A percentile compares a stretch with the other conserved stretches of the same genome.
phyloP scores from a whole-genome alignment of 2,329 filamentous ascomycete genomes.

The Paramyrothecium sp. region DNA sequence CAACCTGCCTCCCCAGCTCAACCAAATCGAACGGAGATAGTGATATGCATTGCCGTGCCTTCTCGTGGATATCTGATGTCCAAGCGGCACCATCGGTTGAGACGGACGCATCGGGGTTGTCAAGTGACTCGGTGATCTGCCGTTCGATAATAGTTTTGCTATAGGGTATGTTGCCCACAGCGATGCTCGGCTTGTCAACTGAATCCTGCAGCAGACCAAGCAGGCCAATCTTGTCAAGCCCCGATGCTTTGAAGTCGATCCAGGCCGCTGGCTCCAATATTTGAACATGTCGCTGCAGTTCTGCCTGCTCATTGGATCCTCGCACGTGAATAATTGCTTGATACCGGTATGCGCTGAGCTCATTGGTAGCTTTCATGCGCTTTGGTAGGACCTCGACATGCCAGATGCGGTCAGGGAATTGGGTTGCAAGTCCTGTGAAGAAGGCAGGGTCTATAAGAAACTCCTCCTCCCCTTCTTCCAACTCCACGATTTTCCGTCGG shows the following conservation, averaged over 20 bases:
- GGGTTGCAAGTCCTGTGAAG: constrained; percentile 12
- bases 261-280: not conserved
- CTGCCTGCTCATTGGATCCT: not conserved
- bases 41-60: constrained; percentile 2
- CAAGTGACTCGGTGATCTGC: constrained; percentile 12
- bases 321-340: constrained; percentile 13
- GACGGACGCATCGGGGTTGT: not conserved
- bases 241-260: constrained; percentile 8
- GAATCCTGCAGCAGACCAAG: constrained; percentile 3
- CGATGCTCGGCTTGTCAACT: not conserved
- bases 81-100: constrained; percentile 1
- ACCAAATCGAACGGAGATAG: constrained; percentile 13
- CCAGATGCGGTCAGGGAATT: constrained; percentile 7
- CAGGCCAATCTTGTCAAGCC: constrained; percentile 4
- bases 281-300: not conserved
- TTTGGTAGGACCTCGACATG: constrained; percentile 20
- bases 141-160: constrained; percentile 26
- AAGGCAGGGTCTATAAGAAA: constrained; percentile 19
- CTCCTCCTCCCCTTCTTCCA: constrained; percentile 14
- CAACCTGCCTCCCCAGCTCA: constrained; percentile 23
- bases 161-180: constrained; percentile 17
- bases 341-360: constrained; percentile 18
- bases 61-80: constrained; percentile 2
- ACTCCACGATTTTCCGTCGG: constrained; percentile 7
- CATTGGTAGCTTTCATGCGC: constrained; percentile 17